Conservation (phyloP, 2,329 filamentous ascomycete species). For the Thelonectria rubi region DNA sequence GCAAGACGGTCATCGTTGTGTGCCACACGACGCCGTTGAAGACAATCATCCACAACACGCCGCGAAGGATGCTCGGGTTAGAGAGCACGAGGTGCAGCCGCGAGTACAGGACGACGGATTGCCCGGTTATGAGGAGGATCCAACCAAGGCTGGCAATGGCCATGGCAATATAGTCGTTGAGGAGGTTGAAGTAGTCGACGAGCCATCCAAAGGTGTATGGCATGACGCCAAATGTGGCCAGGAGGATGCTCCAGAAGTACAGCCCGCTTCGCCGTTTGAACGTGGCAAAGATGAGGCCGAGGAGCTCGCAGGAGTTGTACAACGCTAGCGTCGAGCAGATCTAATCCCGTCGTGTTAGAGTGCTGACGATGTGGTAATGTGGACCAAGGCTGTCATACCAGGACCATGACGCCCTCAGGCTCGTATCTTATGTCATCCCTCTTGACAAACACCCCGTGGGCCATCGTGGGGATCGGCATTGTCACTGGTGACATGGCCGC, state of each 20-base stretch:
- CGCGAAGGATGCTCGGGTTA: conserved; percentile 56
- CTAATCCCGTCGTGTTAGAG: conserved; percentile 7
- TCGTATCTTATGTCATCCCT: neutral
- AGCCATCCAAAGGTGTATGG: conserved; percentile 56
- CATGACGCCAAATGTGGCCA: conserved; percentile 45
- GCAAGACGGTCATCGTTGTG: conserved; percentile 63
- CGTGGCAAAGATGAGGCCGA: conserved; percentile 44
- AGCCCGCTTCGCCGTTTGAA: conserved; percentile 45
- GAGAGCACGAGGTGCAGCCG: conserved; percentile 66
- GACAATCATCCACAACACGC: conserved; percentile 66
- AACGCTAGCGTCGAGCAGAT: conserved; percentile 28
- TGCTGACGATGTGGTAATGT: neutral
- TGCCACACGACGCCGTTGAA: conserved; percentile 62
- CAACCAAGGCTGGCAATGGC: conserved; percentile 39
- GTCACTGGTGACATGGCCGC: neutral
- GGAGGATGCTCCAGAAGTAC: conserved; percentile 52
- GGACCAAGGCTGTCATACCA: neutral
- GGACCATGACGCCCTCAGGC: neutral
- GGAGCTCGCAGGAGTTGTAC: conserved; percentile 46
- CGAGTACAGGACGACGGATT: conserved; percentile 68
- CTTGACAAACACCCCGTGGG: neutral
- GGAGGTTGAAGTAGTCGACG: conserved; percentile 49
- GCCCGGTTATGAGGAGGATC: conserved; percentile 64
- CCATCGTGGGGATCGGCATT: neutral
- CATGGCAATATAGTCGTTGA: conserved; percentile 21